Conservation (phyloP, 345 rosid species). For the Clarkia xantiana region DNA sequence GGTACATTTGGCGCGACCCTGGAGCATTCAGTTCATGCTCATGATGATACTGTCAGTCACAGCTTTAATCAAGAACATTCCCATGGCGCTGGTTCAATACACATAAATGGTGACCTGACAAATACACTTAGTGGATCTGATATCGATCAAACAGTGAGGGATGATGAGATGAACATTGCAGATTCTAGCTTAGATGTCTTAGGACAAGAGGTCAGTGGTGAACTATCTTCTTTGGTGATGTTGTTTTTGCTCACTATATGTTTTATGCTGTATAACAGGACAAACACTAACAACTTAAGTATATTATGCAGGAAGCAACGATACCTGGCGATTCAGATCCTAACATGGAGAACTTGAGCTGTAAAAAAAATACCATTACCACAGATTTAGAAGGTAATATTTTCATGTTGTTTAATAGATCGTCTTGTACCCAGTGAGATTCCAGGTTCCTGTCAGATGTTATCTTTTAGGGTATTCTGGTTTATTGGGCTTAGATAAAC, state of each 20-base stretch:
- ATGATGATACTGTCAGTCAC: constrained; percentile 13
- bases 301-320: constrained; percentile 19
- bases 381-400: constrained; percentile 27
- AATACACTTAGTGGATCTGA: no score
- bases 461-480: background rate
- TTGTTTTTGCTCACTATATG: constrained; percentile 1
- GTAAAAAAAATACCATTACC: constrained; percentile 13
- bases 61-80: constrained; percentile 6
- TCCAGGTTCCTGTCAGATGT: constrained; percentile 6
- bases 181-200: no score
- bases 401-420: background rate
- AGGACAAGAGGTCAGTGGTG: background rate
- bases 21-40: constrained; percentile 15
- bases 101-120: no score
- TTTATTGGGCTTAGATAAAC: no score
- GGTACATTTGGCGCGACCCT: constrained; percentile 13
- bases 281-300: constrained; percentile 18
- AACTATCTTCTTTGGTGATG: constrained; percentile 11
- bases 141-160: no score
- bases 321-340: constrained; percentile 12
- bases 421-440: no score
- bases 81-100: no score
- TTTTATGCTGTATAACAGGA: constrained; percentile 5
- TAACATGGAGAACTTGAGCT: constrained; percentile 12
- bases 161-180: no score